Evolutionary conservation across 2,329 filamentous ascomycete genomes (phyloP), one percentile per base, ranked within the genome.

Genomic region (Achaetomium macrosporum): DNA sequence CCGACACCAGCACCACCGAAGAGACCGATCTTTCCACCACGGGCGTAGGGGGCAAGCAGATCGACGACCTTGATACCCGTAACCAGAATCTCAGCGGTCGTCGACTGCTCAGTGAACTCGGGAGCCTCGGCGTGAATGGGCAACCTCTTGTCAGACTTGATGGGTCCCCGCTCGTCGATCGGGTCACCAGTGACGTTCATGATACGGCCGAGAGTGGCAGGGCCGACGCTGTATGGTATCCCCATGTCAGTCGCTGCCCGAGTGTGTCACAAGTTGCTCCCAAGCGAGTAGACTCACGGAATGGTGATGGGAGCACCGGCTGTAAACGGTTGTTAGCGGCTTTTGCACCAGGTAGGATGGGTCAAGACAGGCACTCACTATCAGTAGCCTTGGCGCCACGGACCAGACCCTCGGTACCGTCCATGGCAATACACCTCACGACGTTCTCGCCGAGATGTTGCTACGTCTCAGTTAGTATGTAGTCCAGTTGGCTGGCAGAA

Each of bases 11-110:
- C 93, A 92, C 93, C 93, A 79, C 93, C 93, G 81, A 99, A 99
- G 67, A 99, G 90, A 89, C 93, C 93, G 84, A 99, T 99, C 88
- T 99, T 99, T 85, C 93, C 93, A 90, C 93, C 93, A 95, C 93
- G 93, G 74, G 93, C 93, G 77, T 99, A 99, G 69, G 93, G 93
- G 68, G 93, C 93, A 70, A 99, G 85, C 65, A 99, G 84, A 76
- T 99, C 93, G 78, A 99, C 93, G 75, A 99, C 93, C 88, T 99
- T 99, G 85, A 99, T 99, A 86, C 93, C 93, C 66, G 93, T 99
- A 69, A 95, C 88, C 66, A 99, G 85, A 76, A 99, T 85, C 81
- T 99, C 93, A 67, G 93, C 93, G 68, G 84, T 81, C 67, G 93
- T 99, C 63, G 93, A 95, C 82, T 99, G 93, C 71, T 99, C 93